Percentiles rank a stretch among this genome's conserved stretches.
These are phyloP conservation scores for Telfairia occidentalis DNA, from an alignment of 331 rosid species.

Conservation along the genomic window DNA sequence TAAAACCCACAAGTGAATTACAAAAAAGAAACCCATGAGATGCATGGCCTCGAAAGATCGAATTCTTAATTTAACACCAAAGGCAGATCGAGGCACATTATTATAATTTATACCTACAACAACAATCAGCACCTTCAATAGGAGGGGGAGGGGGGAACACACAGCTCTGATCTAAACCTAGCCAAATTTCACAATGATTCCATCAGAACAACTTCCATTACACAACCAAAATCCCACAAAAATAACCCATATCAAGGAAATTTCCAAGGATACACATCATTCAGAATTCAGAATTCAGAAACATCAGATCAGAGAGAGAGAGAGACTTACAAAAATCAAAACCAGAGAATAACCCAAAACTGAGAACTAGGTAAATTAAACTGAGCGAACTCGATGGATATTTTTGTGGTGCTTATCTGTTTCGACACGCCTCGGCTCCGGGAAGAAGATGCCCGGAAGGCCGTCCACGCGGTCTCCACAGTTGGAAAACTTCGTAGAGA, in stretches of 20 bases:
- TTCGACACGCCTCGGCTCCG: constrained; percentile 3
- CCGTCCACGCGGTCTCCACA: constrained; percentile 4
- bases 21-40: constrained; percentile 1
- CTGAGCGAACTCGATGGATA: neutral
- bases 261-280: neutral
- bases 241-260: neutral
- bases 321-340: constrained; percentile 4
- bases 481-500: neutral
- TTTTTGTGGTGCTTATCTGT: neutral
- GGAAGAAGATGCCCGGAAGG: neutral
- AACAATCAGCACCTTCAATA: neutral
- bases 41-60: neutral
- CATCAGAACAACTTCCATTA: neutral
- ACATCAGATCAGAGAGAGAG: neutral
- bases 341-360: neutral
- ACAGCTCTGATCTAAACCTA: neutral
- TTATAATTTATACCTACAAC: neutral
- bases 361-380: neutral
- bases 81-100: neutral
- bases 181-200: neutral
- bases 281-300: neutral
- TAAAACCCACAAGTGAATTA: neutral
- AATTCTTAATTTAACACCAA: neutral
- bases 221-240: neutral
- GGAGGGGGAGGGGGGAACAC: neutral